These are phyloP conservation scores for Pseudocercospora eumusae DNA, from an alignment of 2,329 filamentous ascomycete genomes.

Conservation along the genomic window DNA sequence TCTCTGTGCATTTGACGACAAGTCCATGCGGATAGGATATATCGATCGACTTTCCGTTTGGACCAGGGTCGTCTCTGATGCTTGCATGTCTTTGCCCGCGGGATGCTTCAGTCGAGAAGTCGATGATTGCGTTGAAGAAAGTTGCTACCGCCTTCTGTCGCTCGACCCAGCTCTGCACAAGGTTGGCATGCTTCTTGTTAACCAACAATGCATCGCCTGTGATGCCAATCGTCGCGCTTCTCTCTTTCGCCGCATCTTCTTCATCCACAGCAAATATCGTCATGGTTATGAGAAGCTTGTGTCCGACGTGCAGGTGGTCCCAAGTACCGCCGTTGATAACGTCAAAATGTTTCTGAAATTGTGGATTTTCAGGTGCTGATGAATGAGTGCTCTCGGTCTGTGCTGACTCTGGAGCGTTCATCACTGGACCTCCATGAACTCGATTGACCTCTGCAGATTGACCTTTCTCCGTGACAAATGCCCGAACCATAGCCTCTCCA, in stretches of 20 bases:
- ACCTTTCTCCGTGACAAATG: slow-evolving; percentile 43
- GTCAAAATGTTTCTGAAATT: slow-evolving; percentile 52
- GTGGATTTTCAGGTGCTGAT: slow-evolving; percentile 11
- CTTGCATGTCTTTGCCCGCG: slow-evolving; percentile 40
- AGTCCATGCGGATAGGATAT: slow-evolving; percentile 64
- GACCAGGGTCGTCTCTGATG: slow-evolving; percentile 45
- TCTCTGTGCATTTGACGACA: slow-evolving; percentile 75
- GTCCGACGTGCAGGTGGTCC: slow-evolving; percentile 91
- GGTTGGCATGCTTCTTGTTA: slow-evolving; percentile 84
- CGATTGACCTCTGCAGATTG: slow-evolving; percentile 38
- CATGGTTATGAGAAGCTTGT: slow-evolving; percentile 94
- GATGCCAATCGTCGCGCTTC: slow-evolving; percentile 76
- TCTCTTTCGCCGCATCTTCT: slow-evolving; percentile 36
- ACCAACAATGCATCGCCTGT: slow-evolving; percentile 82
- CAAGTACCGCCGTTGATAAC: slow-evolving; percentile 92
- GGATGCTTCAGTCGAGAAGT: slow-evolving; percentile 55
- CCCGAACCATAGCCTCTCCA: slow-evolving; percentile 60
- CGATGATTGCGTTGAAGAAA: slow-evolving; percentile 66
- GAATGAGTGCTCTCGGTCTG: slow-evolving; percentile 1
- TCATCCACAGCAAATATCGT: slow-evolving; percentile 68
- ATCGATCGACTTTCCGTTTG: slow-evolving; percentile 57
- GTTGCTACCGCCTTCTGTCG: slow-evolving; percentile 68
- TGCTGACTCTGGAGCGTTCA: slow-evolving; percentile 6
- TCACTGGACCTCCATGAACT: slow-evolving; percentile 33
- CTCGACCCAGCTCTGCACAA: slow-evolving; percentile 76